Percentiles rank a stretch among this genome's conserved stretches.
These are phyloP conservation scores for Leishmania mexicana DNA, from an alignment of 208 protist genomes.

Conservation along the genomic window DNA sequence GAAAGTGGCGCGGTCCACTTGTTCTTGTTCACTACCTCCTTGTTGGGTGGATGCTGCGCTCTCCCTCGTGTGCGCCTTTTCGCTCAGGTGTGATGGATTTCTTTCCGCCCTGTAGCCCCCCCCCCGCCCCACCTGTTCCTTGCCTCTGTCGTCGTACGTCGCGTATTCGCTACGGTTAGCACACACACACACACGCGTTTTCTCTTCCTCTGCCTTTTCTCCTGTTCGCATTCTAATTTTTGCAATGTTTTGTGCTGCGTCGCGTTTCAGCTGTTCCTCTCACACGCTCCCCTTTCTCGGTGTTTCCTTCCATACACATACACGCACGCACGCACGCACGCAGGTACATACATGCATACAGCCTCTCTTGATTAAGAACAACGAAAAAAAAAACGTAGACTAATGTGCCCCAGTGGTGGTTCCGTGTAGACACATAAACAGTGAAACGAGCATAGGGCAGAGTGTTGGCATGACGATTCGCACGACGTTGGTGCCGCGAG, in stretches of 20 bases:
- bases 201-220: neutral
- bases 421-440: neutral
- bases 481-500: neutral
- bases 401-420: neutral
- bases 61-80: neutral
- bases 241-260: neutral
- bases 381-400: neutral
- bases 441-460: neutral
- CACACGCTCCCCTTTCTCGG: no score
- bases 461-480: neutral
- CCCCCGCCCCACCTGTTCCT: neutral
- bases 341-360: neutral
- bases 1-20: neutral
- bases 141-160: neutral
- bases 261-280: neutral
- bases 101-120: no score
- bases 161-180: neutral
- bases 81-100: neutral
- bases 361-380: neutral
- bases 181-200: neutral
- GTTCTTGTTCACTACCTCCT: neutral
- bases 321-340: neutral
- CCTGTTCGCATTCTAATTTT: neutral
- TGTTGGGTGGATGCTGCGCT: neutral
- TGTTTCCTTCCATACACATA: neutral